Percentiles rank a stretch among this genome's conserved stretches.
These are phyloP conservation scores for Aspergillus incahuasiensis DNA, from an alignment of 495 filamentous ascomycete species.

Conservation along the genomic window DNA sequence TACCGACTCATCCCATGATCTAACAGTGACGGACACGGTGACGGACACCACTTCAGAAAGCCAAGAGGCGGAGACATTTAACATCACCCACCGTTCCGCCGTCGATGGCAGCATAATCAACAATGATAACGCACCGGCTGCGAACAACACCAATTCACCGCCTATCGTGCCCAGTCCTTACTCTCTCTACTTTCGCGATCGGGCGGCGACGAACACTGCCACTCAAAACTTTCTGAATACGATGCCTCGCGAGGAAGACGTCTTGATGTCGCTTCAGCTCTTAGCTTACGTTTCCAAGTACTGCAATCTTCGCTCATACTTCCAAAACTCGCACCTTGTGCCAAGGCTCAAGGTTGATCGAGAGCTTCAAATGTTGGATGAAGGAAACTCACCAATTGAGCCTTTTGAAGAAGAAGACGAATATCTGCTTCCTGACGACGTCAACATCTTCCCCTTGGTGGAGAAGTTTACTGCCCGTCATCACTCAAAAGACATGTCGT, in stretches of 20 bases:
- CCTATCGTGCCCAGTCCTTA: constrained; percentile 64
- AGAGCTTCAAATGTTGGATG: constrained; percentile 75
- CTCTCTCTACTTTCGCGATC: constrained; percentile 72
- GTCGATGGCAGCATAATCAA: constrained; percentile 87
- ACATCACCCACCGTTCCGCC: constrained; percentile 86
- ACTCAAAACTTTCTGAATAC: constrained; percentile 70
- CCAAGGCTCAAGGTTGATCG: constrained; percentile 85
- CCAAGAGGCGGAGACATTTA: constrained; percentile 84
- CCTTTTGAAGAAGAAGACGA: constrained; percentile 72
- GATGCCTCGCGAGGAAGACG: constrained; percentile 95
- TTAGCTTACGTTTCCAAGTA: constrained; percentile 98
- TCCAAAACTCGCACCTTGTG: constrained; percentile 90
- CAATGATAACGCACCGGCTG: constrained; percentile 55
- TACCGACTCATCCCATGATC: constrained; percentile 59
- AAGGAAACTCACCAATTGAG: constrained; percentile 50
- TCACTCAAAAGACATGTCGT: constrained; percentile 95
- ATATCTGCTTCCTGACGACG: constrained; percentile 86
- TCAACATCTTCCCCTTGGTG: constrained; percentile 96
- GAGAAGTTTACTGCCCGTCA: constrained; percentile 97
- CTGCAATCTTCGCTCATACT: constrained; percentile 91
- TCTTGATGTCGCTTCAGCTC: constrained; percentile 96
- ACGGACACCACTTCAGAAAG: constrained; percentile 76
- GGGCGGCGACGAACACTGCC: constrained; percentile 47
- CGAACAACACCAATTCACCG: constrained; percentile 65
- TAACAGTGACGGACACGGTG: constrained; percentile 70